phyloP scores from a whole-genome alignment of 306 rosid genomes.

The Ziziphus jujuba region DNA sequence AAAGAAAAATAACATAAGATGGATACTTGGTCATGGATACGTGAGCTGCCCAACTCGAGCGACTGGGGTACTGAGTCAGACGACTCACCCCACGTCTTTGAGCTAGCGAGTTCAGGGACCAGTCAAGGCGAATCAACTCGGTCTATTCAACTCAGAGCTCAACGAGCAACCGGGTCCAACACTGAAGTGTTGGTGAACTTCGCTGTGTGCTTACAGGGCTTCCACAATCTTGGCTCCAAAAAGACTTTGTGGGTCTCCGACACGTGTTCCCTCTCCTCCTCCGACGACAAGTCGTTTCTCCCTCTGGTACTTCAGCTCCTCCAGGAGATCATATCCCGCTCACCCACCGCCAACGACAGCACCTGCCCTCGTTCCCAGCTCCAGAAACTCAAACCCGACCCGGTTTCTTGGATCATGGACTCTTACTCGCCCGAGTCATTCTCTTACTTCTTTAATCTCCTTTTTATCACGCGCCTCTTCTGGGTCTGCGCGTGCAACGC shows the following conservation, averaged over 20 bases:
- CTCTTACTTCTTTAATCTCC: constrained; percentile 71
- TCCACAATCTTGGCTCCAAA: constrained; percentile 31
- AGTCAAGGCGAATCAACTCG: constrained; percentile 27
- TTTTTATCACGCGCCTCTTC: constrained; percentile 71
- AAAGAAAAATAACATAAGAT: constrained; percentile 14
- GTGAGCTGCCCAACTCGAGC: constrained; percentile 57
- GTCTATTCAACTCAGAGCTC: constrained; percentile 58
- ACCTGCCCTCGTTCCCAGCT: constrained; percentile 87
- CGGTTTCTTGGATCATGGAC: constrained; percentile 82
- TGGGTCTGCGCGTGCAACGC: constrained; percentile 86
- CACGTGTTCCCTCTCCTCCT: constrained; percentile 55
- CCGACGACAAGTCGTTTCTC: constrained; percentile 70
- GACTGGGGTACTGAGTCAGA: constrained; percentile 43
- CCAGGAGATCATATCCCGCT: constrained; percentile 71
- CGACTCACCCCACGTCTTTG: constrained; percentile 38
- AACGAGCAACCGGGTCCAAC: constrained; percentile 49
- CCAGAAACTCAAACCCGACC: constrained; percentile 70
- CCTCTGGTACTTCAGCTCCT: constrained; percentile 81
- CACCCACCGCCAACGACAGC: constrained; percentile 67
- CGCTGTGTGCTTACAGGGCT: constrained; percentile 58
- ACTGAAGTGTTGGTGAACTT: constrained; percentile 49
- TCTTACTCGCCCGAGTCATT: constrained; percentile 84
- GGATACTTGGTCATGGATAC: constrained; percentile 94
- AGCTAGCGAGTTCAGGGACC: constrained; percentile 50
- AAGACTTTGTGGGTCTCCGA: constrained; percentile 76